Percentiles rank a stretch among this genome's conserved stretches.
Evolutionary conservation across 345 rosid species (phyloP).

Genomic region (Aurinia saxatilis): DNA sequence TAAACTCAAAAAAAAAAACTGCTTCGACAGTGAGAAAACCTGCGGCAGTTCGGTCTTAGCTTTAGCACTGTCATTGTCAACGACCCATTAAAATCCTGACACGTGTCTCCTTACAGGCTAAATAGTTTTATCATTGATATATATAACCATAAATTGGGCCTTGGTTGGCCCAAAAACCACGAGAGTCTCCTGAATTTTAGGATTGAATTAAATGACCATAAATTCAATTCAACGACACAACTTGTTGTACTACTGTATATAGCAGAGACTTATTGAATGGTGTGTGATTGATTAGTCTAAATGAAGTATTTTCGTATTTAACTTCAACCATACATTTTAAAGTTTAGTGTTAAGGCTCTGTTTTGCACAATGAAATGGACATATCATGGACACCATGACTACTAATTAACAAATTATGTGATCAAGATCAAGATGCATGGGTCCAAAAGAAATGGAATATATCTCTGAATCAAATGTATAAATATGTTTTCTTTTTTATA

Average conservation of each 20-base stretch:
- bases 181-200: neutral
- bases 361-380: no score
- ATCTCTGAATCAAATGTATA: no score
- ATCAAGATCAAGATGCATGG: no score
- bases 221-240: no score
- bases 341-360: no score
- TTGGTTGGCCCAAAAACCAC: constrained; percentile 2
- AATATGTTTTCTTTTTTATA: no score
- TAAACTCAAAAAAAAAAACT: neutral
- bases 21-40: constrained; percentile 10
- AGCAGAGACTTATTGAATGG: neutral
- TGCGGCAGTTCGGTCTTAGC: constrained; percentile 1
- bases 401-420: no score
- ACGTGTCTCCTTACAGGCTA: neutral
- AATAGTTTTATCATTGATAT: neutral
- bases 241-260: no score
- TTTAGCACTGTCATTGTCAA: neutral
- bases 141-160: neutral
- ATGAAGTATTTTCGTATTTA: neutral
- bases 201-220: no score
- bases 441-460: neutral
- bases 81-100: neutral
- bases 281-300: no score
- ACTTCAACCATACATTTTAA: neutral
- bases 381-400: no score